phyloP scores from a whole-genome alignment of 2,329 filamentous ascomycete genomes.

The Alternaria solani region DNA sequence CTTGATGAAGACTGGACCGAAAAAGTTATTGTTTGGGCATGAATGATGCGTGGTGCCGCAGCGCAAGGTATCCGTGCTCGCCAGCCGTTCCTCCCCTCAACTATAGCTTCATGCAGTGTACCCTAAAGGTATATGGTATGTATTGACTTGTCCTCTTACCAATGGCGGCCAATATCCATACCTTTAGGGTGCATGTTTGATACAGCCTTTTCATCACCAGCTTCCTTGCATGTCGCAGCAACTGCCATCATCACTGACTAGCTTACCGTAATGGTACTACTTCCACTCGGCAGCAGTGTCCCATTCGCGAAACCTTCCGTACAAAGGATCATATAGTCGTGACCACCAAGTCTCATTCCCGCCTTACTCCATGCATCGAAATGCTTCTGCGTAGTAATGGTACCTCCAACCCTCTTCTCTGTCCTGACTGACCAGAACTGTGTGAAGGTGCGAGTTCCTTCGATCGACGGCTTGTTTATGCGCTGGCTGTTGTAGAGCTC shows the following conservation, averaged over 20 bases:
- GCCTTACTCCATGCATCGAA: slow-evolving; percentile 38
- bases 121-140: background rate
- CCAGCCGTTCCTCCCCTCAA: background rate
- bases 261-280: slow-evolving; percentile 14
- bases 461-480: slow-evolving; percentile 61
- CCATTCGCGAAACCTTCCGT: slow-evolving; percentile 17
- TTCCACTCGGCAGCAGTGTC: slow-evolving; percentile 15
- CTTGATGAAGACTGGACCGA: background rate
- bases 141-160: background rate
- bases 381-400: slow-evolving; percentile 37
- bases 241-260: background rate
- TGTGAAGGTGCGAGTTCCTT: slow-evolving; percentile 61
- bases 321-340: slow-evolving; percentile 17
- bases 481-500: slow-evolving; percentile 55
- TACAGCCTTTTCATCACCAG: background rate
- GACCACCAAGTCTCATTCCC: slow-evolving; percentile 14
- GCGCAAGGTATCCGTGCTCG: background rate
- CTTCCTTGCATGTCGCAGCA: background rate
- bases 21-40: background rate
- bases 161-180: background rate
- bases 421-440: slow-evolving; percentile 63
- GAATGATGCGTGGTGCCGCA: background rate
- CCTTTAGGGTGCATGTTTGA: background rate
- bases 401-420: slow-evolving; percentile 58
- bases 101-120: background rate